phyloP scores from a whole-genome alignment of 2,329 filamentous ascomycete genomes.

The Colletotrichum coccodes region DNA sequence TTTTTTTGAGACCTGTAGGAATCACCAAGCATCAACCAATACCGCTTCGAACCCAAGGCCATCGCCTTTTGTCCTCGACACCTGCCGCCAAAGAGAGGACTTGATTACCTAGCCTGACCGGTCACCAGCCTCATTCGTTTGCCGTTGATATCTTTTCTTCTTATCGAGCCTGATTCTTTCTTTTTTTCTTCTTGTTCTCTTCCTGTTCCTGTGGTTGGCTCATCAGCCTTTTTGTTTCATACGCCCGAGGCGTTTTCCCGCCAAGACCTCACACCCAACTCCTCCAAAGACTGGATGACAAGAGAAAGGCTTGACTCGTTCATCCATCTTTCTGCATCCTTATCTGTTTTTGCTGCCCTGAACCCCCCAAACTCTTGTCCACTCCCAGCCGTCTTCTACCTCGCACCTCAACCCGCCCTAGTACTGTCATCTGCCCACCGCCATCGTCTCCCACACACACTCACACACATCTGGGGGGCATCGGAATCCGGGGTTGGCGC shows the following conservation, averaged over 20 bases:
- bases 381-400: background rate
- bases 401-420: background rate
- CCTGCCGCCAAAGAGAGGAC: background rate
- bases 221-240: background rate
- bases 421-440: background rate
- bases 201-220: background rate
- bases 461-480: background rate
- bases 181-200: background rate
- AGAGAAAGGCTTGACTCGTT: slow-evolving; percentile 15
- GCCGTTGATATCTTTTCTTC: background rate
- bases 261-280: background rate
- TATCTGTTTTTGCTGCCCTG: background rate
- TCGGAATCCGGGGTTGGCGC: slow-evolving; percentile 30
- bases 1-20: background rate
- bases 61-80: background rate
- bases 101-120: background rate
- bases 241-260: background rate
- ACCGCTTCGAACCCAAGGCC: background rate
- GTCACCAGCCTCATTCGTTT: background rate
- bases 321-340: background rate
- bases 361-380: background rate
- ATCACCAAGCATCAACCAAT: background rate
- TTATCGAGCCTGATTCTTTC: background rate
- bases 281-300: background rate
- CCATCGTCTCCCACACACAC: background rate